A percentile compares a stretch with the other conserved stretches of the same genome.
Conservation (phyloP, 2,329 filamentous ascomycete genomes). For the Aspergillus puulaauensis region DNA sequence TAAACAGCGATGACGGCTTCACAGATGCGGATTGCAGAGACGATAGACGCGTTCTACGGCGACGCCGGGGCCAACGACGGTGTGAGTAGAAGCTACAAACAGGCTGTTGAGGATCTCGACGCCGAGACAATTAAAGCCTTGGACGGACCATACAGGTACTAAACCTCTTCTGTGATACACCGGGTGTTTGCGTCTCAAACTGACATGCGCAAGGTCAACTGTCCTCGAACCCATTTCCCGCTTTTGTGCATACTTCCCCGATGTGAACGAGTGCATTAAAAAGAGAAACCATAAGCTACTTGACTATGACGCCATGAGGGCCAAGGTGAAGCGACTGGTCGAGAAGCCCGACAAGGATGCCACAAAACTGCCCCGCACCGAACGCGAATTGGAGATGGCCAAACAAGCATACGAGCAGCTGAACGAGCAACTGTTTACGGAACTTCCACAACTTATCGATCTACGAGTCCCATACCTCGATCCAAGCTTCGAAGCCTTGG, state of each 20-base stretch:
- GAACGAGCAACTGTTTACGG: conserved; percentile 91
- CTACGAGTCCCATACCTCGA: conserved; percentile 95
- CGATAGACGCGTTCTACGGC: conserved; percentile 98
- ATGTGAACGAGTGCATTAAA: conserved; percentile 99
- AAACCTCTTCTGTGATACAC: conserved; percentile 1
- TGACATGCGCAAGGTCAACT: conserved; percentile 61
- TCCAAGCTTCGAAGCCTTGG: conserved; percentile 93
- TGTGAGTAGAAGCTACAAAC: conserved; percentile 95
- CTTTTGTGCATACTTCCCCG: conserved; percentile 98
- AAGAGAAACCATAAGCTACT: conserved; percentile 98
- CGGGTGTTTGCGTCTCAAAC: neutral
- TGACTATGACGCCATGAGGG: conserved; percentile 93
- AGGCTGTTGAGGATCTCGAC: conserved; percentile 95
- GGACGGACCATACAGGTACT: conserved; percentile 85
- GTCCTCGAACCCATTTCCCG: conserved; percentile 93
- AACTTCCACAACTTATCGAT: conserved; percentile 94
- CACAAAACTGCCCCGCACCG: conserved; percentile 89
- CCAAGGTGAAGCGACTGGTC: conserved; percentile 93
- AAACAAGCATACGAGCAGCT: conserved; percentile 92
- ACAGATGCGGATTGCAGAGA: conserved; percentile 71
- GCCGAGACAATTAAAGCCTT: conserved; percentile 98
- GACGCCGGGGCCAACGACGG: conserved; percentile 93
- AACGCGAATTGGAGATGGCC: conserved; percentile 95
- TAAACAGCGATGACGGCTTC: conserved; percentile 89
- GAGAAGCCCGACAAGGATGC: conserved; percentile 99